These are phyloP conservation scores for Hibiscus trionum DNA, from an alignment of 345 rosid genomes.

Conservation along the genomic window DNA sequence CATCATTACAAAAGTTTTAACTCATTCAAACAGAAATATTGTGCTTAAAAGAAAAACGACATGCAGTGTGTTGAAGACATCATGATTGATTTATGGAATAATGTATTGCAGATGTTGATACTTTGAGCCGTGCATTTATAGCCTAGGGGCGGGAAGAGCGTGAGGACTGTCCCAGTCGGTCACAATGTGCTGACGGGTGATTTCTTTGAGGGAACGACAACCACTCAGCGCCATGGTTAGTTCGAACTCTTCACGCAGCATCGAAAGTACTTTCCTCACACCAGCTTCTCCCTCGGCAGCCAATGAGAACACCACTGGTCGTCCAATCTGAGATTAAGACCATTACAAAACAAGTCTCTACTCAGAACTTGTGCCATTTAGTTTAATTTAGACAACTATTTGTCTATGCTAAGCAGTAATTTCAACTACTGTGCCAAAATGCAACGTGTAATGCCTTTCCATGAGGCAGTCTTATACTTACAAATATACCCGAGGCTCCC, in stretches of 20 bases:
- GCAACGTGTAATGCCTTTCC: background rate
- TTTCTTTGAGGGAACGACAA: constrained; percentile 75
- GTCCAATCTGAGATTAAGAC: constrained; percentile 54
- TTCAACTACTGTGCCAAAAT: background rate
- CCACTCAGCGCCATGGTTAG: constrained; percentile 90
- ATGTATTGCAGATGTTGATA: background rate
- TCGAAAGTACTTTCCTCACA: constrained; percentile 60
- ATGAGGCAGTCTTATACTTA: constrained; percentile 26
- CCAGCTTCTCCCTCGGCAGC: constrained; percentile 89
- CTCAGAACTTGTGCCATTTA: too few relatives aligned
- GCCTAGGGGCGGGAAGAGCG: constrained; percentile 27
- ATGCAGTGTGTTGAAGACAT: constrained; percentile 1
- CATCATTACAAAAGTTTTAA: constrained; percentile 16
- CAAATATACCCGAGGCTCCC: constrained; percentile 90
- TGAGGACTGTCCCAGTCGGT: constrained; percentile 65
- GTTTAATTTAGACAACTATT: too few relatives aligned
- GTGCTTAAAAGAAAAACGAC: constrained; percentile 5
- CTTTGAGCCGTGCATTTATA: constrained; percentile 21
- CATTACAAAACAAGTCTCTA: background rate
- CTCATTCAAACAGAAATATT: constrained; percentile 1
- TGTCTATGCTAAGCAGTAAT: background rate
- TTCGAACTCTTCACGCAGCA: constrained; percentile 85
- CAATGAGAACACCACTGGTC: constrained; percentile 81
- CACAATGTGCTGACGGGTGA: constrained; percentile 63
- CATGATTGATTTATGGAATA: background rate